Percentiles rank a stretch among this genome's conserved stretches.
phyloP scores from a whole-genome alignment of 2,329 filamentous ascomycete species.

The Xylariales sp. region DNA sequence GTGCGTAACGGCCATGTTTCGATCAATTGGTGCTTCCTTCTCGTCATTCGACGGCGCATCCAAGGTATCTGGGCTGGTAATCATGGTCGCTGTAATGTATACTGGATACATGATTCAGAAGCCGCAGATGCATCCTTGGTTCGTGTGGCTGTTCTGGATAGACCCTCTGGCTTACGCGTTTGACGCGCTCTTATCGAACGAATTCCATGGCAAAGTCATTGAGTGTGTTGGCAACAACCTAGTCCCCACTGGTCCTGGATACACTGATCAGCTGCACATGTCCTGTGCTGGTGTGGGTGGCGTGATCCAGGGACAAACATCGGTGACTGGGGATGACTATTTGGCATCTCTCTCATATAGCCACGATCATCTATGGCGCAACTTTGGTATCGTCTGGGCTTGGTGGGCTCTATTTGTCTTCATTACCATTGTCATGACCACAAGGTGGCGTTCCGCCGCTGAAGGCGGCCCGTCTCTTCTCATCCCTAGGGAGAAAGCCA shows the following conservation, averaged over 20 bases:
- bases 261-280: slow-evolving; percentile 36
- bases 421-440: slow-evolving; percentile 54
- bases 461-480: slow-evolving; percentile 51
- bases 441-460: slow-evolving; percentile 48
- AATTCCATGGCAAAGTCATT: slow-evolving; percentile 57
- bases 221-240: slow-evolving; percentile 45
- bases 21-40: slow-evolving; percentile 51
- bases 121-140: slow-evolving; percentile 58
- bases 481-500: slow-evolving; percentile 56
- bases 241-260: slow-evolving; percentile 46
- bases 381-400: slow-evolving; percentile 58
- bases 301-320: slow-evolving; percentile 41
- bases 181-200: slow-evolving; percentile 64
- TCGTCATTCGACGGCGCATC: slow-evolving; percentile 54
- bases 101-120: slow-evolving; percentile 61
- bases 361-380: slow-evolving; percentile 50
- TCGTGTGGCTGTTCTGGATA: slow-evolving; percentile 60
- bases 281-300: slow-evolving; percentile 57
- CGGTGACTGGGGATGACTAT: slow-evolving; percentile 55
- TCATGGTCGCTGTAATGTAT: slow-evolving; percentile 37
- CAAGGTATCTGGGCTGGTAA: slow-evolving; percentile 47
- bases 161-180: slow-evolving; percentile 67
- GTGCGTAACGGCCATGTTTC: slow-evolving; percentile 56
- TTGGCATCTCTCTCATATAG: slow-evolving; percentile 49
- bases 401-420: slow-evolving; percentile 58